These are phyloP conservation scores for Dendrocalamus latiflorus DNA, from an alignment of 202 grass and related monocot genomes.

Conservation along the genomic window DNA sequence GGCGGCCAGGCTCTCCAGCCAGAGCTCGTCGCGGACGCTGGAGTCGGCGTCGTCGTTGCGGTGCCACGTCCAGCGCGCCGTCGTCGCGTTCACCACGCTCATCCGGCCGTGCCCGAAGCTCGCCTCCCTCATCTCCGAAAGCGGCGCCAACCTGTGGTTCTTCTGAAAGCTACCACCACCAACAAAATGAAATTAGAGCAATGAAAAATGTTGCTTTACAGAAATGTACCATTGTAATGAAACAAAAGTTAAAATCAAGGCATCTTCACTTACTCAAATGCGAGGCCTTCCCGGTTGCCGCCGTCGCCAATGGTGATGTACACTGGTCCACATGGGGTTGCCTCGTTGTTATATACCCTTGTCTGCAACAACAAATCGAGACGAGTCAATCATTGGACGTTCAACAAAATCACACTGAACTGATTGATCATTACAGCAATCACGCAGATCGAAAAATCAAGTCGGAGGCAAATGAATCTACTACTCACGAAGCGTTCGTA, in stretches of 20 bases:
- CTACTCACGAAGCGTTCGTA: constrained; percentile 54
- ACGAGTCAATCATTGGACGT: too few relatives aligned
- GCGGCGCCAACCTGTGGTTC: constrained; percentile 42
- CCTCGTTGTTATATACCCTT: constrained; percentile 54
- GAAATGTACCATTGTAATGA: background rate
- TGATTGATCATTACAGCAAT: background rate
- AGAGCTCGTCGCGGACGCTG: constrained; percentile 57
- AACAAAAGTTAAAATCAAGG: background rate
- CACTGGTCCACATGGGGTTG: constrained; percentile 37
- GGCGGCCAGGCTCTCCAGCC: constrained; percentile 52
- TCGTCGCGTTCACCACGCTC: constrained; percentile 55
- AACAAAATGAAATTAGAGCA: background rate
- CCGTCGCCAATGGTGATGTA: constrained; percentile 76
- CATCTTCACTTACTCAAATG: constrained; percentile 63
- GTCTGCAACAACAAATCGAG: constrained; percentile 22
- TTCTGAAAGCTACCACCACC: constrained; percentile 37
- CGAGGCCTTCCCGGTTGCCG: constrained; percentile 68
- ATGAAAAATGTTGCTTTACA: background rate
- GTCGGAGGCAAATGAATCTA: background rate
- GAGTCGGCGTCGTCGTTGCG: constrained; percentile 63
- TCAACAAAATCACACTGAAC: background rate
- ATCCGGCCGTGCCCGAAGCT: constrained; percentile 86
- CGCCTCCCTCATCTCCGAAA: constrained; percentile 59
- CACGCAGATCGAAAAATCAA: too few relatives aligned
- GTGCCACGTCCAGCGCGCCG: constrained; percentile 78